Conservation (phyloP, 371 early-diverging fungal genomes). For the Umbelopsis sp. region DNA sequence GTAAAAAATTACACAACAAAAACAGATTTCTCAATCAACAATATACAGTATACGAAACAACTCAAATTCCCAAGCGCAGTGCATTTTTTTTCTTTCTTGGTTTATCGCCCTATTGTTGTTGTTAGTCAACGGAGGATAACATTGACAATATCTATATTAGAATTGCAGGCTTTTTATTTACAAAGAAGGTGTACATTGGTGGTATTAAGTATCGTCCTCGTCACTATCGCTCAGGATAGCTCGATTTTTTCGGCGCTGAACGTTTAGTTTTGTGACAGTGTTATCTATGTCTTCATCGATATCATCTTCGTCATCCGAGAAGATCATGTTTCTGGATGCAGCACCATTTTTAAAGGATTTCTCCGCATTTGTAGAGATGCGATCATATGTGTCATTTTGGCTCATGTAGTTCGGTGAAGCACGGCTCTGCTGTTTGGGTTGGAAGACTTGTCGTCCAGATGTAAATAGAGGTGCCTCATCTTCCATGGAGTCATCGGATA, state of each 20-base stretch:
- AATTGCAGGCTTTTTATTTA: not conserved
- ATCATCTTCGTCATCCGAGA: conserved; percentile 3
- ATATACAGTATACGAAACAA: no score
- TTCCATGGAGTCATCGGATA: not conserved
- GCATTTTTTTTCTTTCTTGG: no score
- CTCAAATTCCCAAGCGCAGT: no score
- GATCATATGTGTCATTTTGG: not conserved
- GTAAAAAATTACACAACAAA: not conserved
- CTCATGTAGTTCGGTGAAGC: not conserved
- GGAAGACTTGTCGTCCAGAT: not conserved
- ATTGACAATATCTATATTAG: no score
- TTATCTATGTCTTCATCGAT: not conserved
- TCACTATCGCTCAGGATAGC: conserved; percentile 7
- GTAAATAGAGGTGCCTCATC: not conserved
- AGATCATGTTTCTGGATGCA: not conserved
- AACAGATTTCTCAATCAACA: no score
- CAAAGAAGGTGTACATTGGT: not conserved
- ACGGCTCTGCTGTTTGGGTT: not conserved
- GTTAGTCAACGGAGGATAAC: no score
- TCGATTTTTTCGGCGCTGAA: conserved; percentile 1
- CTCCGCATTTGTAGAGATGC: no score
- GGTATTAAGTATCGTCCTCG: not conserved
- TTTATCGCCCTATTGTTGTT: no score
- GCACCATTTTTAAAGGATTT: not conserved
- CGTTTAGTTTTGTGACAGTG: not conserved